Evolutionary conservation across 2,329 filamentous ascomycete genomes (phyloP).

Genomic region (Fusarium temperatum): DNA sequence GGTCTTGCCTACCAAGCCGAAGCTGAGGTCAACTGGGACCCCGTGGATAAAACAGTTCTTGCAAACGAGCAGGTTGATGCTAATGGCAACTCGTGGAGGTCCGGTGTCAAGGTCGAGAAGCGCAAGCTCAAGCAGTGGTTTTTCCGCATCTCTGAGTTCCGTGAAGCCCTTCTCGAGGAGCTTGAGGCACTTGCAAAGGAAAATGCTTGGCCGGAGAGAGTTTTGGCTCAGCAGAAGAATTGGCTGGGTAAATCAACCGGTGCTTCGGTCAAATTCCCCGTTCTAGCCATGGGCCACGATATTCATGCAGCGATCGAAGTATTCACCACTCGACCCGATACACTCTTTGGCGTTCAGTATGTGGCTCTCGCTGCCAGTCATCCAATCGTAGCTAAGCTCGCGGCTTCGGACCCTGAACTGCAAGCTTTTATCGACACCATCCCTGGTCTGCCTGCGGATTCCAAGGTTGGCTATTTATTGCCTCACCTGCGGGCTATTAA

Average conservation of each 20-base stretch:
- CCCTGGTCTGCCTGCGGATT: slow-evolving; percentile 61
- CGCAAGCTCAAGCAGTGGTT: slow-evolving; percentile 88
- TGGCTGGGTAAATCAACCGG: slow-evolving; percentile 87
- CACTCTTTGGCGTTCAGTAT: slow-evolving; percentile 87
- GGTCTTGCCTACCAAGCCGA: slow-evolving; percentile 85
- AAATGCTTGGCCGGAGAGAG: slow-evolving; percentile 81
- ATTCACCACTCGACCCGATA: slow-evolving; percentile 87
- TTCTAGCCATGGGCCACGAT: slow-evolving; percentile 57
- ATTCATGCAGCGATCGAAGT: slow-evolving; percentile 68
- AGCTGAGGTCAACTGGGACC: slow-evolving; percentile 89
- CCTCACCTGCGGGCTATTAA: slow-evolving; percentile 69
- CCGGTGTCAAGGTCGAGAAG: slow-evolving; percentile 85
- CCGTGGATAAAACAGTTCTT: slow-evolving; percentile 86
- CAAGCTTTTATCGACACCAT: slow-evolving; percentile 74
- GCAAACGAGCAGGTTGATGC: slow-evolving; percentile 95
- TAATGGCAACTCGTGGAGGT: slow-evolving; percentile 86
- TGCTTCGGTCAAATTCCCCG: slow-evolving; percentile 74
- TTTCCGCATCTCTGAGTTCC: slow-evolving; percentile 82
- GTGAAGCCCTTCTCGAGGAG: slow-evolving; percentile 75
- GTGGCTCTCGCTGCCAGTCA: slow-evolving; percentile 80
- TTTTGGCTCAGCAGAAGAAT: slow-evolving; percentile 84
- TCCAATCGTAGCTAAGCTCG: slow-evolving; percentile 70
- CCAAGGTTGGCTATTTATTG: slow-evolving; percentile 75
- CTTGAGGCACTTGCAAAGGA: slow-evolving; percentile 71
- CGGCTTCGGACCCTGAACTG: slow-evolving; percentile 67